Base-by-base conservation (phyloP, 2,329 filamentous ascomycete species). In the Penicillium sp. region DNA sequence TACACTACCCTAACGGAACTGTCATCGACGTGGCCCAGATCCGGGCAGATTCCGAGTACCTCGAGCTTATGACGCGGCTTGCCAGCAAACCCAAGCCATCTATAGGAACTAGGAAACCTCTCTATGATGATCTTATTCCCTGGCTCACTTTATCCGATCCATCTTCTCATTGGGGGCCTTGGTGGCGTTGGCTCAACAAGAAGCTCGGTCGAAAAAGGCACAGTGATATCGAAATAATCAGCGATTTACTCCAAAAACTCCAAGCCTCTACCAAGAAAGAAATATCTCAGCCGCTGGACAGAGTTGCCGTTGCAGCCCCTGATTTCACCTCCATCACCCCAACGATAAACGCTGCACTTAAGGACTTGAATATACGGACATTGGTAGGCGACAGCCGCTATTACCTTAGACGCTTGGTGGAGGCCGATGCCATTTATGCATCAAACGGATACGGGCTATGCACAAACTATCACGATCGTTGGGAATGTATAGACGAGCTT, bases 1-100 rank as follows among this genome's bases (percentile, higher is more conserved):
- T 53, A 52, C 55, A 60, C 35, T 57, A 56, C 33, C 41, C 51
- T 13, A 60, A 58, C 27, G 55, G 58, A 22, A 60, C 52, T 39
- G 52, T 60, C 44, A 33, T 58, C 13, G 58, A 60, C 46, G 37
- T 58, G 16, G 52, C 56, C 35, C 46, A 58, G 22, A 44, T 60
- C 22, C 55, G 46, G 45, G 58, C 44, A 39, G 39, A 51, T 44
- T 5, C 53, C 22, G 49, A 58, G 45, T 60, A 60, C 41, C 55
- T 58, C 6, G 45, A 56, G 22, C 55, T 58, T 37, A 55, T 60
- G 58, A 55, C 16, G 27, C 58, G 48, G 31, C 55, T 60, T 46
- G 22, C 43, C 37, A 22, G 24, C 31, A 29, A 27, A 37, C 22
- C 31, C 29, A 53, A 48, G 45, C 54, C 31, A 29, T 14, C 5